A percentile compares a stretch with the other conserved stretches of the same genome.
phyloP scores from a whole-genome alignment of 345 rosid genomes.

The Eucalyptus cloeziana region DNA sequence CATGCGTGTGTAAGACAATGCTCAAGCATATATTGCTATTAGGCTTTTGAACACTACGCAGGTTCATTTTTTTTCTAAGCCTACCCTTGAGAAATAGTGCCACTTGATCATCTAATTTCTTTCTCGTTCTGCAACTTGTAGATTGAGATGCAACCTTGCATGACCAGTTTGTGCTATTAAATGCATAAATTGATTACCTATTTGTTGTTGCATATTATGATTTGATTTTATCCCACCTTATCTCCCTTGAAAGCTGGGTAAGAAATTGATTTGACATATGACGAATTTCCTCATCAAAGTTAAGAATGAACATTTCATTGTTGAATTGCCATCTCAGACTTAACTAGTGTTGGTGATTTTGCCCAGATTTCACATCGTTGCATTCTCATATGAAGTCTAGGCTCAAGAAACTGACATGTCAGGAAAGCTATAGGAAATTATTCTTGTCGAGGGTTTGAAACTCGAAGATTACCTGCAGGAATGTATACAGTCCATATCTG shows the following conservation, averaged over 20 bases:
- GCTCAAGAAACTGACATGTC: neutral
- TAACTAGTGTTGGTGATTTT: neutral
- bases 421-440: no score
- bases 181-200: neutral
- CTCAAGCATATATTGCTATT: neutral
- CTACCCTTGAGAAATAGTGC: neutral
- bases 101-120: neutral
- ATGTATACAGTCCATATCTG: neutral
- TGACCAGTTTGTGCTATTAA: neutral
- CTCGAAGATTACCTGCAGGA: neutral
- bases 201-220: neutral
- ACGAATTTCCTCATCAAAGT: neutral
- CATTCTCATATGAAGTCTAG: neutral
- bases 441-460: no score
- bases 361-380: neutral
- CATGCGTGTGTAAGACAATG: neutral
- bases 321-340: neutral
- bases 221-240: neutral
- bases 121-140: neutral
- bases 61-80: neutral
- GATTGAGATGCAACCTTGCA: neutral
- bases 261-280: neutral
- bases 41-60: neutral
- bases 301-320: neutral
- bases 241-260: neutral